A percentile compares a stretch with the other conserved stretches of the same genome.
These are phyloP conservation scores for Yamadazyma blattariae DNA, from an alignment of 1,139 yeast genomes.

Conservation along the genomic window DNA sequence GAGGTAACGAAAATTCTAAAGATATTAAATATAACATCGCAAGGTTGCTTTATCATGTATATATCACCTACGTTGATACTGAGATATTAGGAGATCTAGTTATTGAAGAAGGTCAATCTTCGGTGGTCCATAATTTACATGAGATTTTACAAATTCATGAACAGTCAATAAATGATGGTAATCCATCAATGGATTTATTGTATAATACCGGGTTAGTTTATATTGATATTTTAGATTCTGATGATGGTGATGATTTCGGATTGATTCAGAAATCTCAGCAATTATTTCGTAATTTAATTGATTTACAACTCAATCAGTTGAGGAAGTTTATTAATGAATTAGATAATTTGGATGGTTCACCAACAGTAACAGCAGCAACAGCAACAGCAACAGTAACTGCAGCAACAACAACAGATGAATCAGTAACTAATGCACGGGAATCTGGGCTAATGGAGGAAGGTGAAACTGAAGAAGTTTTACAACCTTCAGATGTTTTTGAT, in stretches of 20 bases:
- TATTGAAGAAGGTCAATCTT: conserved; percentile 44
- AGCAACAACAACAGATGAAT: too few relatives aligned
- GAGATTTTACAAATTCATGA: conserved; percentile 39
- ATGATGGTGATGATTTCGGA: neutral
- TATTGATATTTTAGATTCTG: conserved; percentile 43
- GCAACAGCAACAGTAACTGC: neutral
- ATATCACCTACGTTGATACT: conserved; percentile 38
- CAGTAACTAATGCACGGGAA: too few relatives aligned
- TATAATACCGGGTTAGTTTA: conserved; percentile 48
- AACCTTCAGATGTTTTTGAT: conserved; percentile 39
- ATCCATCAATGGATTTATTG: conserved; percentile 31
- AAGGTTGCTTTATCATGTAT: conserved; percentile 48
- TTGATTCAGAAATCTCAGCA: conserved; percentile 12
- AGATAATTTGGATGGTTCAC: conserved; percentile 10
- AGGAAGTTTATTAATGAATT: conserved; percentile 28
- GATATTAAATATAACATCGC: conserved; percentile 50
- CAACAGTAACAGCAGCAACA: neutral
- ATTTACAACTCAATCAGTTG: conserved; percentile 24
- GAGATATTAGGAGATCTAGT: conserved; percentile 32
- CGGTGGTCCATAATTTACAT: conserved; percentile 38
- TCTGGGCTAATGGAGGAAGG: too few relatives aligned
- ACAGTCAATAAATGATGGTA: conserved; percentile 23
- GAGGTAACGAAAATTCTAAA: conserved; percentile 3
- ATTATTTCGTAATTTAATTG: conserved; percentile 17
- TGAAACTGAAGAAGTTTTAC: conserved; percentile 27